Conservation (phyloP, 2,329 filamentous ascomycete species). For the Leptographium lundbergii region DNA sequence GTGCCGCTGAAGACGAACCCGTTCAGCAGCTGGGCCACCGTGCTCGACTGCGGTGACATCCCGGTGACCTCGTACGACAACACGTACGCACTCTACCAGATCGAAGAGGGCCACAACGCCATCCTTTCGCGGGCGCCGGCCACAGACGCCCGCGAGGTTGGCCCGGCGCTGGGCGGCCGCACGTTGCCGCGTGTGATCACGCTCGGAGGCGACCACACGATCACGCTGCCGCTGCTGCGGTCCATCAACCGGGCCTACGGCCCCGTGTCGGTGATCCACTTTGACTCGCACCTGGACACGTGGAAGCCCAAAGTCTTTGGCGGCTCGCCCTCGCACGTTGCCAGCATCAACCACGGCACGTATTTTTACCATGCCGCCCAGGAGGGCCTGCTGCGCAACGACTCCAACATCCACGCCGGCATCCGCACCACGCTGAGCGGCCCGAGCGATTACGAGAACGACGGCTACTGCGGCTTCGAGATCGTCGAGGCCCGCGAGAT, state of each 20-base stretch:
- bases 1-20: conserved; percentile 69
- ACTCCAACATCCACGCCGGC: conserved; percentile 78
- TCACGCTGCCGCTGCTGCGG: conserved; percentile 45
- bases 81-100: conserved; percentile 66
- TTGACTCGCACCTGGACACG: conserved; percentile 54
- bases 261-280: conserved; percentile 48
- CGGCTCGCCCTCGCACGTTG: conserved; percentile 62
- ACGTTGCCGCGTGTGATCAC: conserved; percentile 75
- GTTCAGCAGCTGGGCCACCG: conserved; percentile 68
- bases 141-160: conserved; percentile 53
- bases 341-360: conserved; percentile 74
- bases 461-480: conserved; percentile 73
- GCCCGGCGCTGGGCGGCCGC: conserved; percentile 58
- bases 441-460: conserved; percentile 71
- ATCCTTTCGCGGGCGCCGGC: conserved; percentile 59
- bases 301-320: conserved; percentile 82
- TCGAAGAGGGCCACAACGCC: conserved; percentile 71
- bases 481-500: conserved; percentile 60
- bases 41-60: conserved; percentile 75
- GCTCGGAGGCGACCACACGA: conserved; percentile 52
- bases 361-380: conserved; percentile 77
- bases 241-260: conserved; percentile 50
- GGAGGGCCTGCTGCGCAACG: conserved; percentile 67
- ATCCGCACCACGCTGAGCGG: conserved; percentile 74
- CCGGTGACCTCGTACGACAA: conserved; percentile 80